Evolutionary conservation across 139 green algal genomes (phyloP).

Genomic region (Volvox reticuliferus): DNA sequence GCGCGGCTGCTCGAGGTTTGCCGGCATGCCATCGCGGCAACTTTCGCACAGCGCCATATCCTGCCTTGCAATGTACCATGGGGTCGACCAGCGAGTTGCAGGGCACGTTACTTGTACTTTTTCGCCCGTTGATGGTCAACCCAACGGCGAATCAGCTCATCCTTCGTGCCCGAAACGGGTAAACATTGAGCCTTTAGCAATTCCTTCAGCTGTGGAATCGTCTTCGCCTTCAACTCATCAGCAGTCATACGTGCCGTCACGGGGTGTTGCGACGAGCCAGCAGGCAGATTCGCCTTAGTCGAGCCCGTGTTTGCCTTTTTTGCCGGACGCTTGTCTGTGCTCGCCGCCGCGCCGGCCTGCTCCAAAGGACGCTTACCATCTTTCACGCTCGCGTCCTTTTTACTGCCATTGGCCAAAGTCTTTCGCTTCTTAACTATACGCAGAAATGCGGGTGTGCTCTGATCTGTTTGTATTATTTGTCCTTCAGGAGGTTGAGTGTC

Average conservation of each 20-base stretch:
- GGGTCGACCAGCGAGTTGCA: no score
- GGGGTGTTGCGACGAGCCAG: neutral
- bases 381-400: conserved; percentile 1
- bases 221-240: conserved; percentile 48
- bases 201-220: conserved; percentile 39
- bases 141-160: conserved; percentile 38
- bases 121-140: conserved; percentile 25
- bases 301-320: neutral
- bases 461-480: conserved; percentile 17
- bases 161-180: conserved; percentile 40
- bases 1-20: neutral
- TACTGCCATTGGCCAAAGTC: neutral
- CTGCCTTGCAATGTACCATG: no score
- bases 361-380: neutral
- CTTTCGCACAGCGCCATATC: no score
- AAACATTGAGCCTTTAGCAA: conserved; percentile 12
- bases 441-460: conserved; percentile 5
- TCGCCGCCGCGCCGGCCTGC: neutral
- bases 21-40: no score
- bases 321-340: neutral
- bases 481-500: conserved; percentile 13
- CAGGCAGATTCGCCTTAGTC: neutral
- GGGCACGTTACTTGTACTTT: conserved; percentile 19
- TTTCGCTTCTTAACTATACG: conserved; percentile 16
- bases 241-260: neutral